Evolutionary conservation across 1,139 yeast genomes (phyloP).

Genomic region (Lodderomyces orthopsilosis): DNA sequence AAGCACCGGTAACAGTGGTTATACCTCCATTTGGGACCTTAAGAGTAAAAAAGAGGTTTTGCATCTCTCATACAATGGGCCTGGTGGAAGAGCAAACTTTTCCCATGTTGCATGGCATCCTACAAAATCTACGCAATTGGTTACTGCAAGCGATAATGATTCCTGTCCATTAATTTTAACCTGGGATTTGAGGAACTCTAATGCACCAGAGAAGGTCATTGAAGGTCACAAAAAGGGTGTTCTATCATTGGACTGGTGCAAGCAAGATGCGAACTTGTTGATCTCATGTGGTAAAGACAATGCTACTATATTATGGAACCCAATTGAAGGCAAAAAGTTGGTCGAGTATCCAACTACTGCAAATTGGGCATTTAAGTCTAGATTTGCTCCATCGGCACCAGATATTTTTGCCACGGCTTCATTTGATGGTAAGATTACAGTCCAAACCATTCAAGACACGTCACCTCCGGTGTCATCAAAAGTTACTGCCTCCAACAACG

Average conservation of each 20-base stretch:
- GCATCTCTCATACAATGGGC: conserved; percentile 66
- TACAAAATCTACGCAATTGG: conserved; percentile 72
- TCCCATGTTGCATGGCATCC: conserved; percentile 89
- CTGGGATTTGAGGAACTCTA: conserved; percentile 94
- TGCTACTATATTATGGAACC: conserved; percentile 87
- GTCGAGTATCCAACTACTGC: conserved; percentile 91
- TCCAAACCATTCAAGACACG: conserved; percentile 87
- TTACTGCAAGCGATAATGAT: conserved; percentile 86
- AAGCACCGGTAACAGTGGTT: conserved; percentile 78
- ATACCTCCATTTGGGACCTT: conserved; percentile 92
- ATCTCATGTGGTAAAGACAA: conserved; percentile 92
- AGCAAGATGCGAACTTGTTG: conserved; percentile 72
- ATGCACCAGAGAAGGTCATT: conserved; percentile 77
- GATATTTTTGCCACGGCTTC: conserved; percentile 93
- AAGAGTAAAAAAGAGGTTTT: conserved; percentile 84
- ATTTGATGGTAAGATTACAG: conserved; percentile 79
- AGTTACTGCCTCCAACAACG: conserved; percentile 55
- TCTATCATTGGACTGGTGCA: conserved; percentile 90
- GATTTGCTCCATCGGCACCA: conserved; percentile 85
- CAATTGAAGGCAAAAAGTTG: conserved; percentile 62
- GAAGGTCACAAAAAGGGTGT: conserved; percentile 88
- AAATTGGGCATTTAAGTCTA: conserved; percentile 89
- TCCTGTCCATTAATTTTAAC: conserved; percentile 75
- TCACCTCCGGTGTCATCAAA: conserved; percentile 51
- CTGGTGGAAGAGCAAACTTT: conserved; percentile 55